phyloP scores from a whole-genome alignment of 305 asterid species.

The Fraxinus floribunda region DNA sequence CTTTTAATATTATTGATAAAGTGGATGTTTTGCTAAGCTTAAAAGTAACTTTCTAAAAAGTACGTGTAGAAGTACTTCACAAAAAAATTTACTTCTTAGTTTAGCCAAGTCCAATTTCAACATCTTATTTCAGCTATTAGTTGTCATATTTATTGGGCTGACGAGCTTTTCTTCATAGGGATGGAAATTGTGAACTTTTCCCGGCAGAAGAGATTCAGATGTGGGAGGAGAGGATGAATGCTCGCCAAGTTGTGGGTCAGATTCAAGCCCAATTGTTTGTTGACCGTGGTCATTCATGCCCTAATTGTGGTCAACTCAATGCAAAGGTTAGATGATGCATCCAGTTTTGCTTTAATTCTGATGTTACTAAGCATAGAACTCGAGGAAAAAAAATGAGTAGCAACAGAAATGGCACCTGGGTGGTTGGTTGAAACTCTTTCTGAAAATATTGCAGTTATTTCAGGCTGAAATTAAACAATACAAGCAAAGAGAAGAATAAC shows the following conservation, averaged over 20 bases:
- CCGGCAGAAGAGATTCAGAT: slow-evolving; percentile 55
- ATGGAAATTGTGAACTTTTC: slow-evolving; percentile 64
- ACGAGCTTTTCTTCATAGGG: slow-evolving; percentile 42
- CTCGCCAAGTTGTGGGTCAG: slow-evolving; percentile 52
- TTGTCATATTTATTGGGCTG: slow-evolving; percentile 1
- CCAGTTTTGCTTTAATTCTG: not conserved
- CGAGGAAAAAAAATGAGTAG: not conserved
- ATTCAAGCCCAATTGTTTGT: slow-evolving; percentile 44
- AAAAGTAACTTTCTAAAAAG: not conserved
- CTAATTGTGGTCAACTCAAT: slow-evolving; percentile 67
- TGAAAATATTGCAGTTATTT: not conserved
- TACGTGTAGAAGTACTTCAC: not conserved
- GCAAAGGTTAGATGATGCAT: slow-evolving; percentile 52
- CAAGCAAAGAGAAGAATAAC: not conserved
- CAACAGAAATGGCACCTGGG: not conserved
- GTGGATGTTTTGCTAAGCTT: not conserved
- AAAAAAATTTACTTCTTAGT: not conserved
- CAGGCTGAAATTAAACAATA: not conserved
- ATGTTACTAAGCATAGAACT: not conserved
- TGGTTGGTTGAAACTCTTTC: not conserved
- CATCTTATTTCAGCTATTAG: not conserved
- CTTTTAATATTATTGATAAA: not conserved
- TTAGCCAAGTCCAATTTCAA: not conserved
- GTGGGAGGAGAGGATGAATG: slow-evolving; percentile 73
- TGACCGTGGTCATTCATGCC: slow-evolving; percentile 55